A percentile compares a stretch with the other conserved stretches of the same genome.
Evolutionary conservation across 306 rosid genomes (phyloP).

Genomic region (Abrus pulchellus): DNA sequence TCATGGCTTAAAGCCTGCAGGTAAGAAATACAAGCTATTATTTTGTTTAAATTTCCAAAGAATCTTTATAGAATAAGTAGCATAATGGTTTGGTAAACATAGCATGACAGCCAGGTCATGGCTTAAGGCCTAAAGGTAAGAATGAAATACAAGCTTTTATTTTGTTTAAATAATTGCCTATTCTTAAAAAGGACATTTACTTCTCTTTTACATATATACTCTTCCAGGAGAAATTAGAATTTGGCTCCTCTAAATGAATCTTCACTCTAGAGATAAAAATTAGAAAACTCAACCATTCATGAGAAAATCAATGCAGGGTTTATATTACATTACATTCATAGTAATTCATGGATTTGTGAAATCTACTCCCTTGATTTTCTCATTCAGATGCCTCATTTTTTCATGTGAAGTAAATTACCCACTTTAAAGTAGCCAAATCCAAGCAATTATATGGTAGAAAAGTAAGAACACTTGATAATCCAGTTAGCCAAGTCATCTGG

Average conservation of each 20-base stretch:
- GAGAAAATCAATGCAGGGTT: neutral
- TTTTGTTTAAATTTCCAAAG: neutral
- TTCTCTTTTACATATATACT: neutral
- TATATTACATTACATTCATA: too few relatives aligned
- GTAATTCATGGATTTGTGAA: too few relatives aligned
- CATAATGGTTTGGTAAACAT: too few relatives aligned
- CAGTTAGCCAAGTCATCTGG: constrained; percentile 3
- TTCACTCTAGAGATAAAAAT: neutral
- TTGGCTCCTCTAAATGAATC: neutral
- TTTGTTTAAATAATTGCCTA: neutral
- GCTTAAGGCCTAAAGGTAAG: neutral
- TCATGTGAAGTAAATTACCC: neutral
- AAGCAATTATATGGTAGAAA: neutral
- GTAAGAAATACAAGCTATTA: neutral
- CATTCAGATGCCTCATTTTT: neutral
- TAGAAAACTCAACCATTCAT: neutral
- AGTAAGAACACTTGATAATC: neutral
- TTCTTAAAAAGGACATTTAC: too few relatives aligned
- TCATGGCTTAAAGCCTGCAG: neutral
- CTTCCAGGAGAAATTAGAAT: neutral
- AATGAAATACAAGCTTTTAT: neutral
- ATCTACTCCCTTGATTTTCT: neutral
- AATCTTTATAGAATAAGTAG: too few relatives aligned
- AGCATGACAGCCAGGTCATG: too few relatives aligned
- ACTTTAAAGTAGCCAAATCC: neutral